Conservation (phyloP, 345 rosid genomes). For the Syzygium oleosum region DNA sequence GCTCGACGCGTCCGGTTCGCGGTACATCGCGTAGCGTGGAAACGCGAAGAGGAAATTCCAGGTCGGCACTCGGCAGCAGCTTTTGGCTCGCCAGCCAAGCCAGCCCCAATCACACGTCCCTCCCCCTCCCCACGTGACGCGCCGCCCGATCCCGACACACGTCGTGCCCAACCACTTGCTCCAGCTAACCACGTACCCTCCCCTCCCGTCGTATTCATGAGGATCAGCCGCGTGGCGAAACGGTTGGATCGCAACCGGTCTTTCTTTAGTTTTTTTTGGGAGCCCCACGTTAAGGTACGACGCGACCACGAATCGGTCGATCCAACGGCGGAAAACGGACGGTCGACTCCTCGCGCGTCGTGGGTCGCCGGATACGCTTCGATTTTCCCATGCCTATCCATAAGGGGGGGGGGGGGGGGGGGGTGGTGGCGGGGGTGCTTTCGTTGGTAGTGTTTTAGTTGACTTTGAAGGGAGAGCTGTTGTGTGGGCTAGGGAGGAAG, state of each 20-base stretch:
- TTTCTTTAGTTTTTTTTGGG: neutral
- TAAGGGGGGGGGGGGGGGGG: no score
- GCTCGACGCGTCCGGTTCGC: neutral
- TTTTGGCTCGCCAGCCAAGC: neutral
- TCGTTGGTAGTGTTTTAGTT: neutral
- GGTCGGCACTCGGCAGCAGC: neutral
- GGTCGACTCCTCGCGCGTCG: neutral
- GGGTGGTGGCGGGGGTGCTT: neutral
- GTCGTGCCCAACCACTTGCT: neutral
- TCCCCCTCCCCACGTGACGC: neutral
- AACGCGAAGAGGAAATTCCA: neutral
- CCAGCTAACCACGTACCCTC: neutral
- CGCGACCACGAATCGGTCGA: neutral
- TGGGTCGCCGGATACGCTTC: neutral
- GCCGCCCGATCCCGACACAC: neutral
- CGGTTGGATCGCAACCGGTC: neutral
- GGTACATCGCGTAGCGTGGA: neutral
- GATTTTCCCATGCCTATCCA: no score
- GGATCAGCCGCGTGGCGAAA: neutral
- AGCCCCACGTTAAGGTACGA: neutral
- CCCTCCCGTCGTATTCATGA: neutral
- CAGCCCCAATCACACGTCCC: neutral
- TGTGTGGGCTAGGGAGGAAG: slow-evolving; percentile 3
- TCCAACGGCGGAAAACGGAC: neutral
- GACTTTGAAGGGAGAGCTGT: slow-evolving; percentile 16